Evolutionary conservation across 176 grass and related monocot species (phyloP).

Genomic region (Eremochloa ophiuroides): DNA sequence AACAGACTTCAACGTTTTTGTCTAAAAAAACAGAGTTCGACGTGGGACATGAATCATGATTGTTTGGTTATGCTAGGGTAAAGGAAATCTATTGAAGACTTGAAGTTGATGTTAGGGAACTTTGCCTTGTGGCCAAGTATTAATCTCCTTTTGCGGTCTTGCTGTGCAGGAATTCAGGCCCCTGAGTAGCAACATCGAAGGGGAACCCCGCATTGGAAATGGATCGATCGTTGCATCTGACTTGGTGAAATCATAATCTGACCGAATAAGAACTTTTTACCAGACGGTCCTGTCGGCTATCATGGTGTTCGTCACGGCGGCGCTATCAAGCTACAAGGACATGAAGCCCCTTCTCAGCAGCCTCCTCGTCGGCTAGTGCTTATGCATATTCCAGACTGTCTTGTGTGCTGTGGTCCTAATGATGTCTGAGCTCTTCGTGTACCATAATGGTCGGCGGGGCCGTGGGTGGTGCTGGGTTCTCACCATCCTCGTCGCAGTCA

Average conservation of each 20-base stretch:
- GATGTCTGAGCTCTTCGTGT: neutral
- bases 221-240: neutral
- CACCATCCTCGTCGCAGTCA: neutral
- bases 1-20: neutral
- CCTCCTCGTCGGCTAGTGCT: neutral
- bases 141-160: neutral
- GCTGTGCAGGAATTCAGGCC: neutral
- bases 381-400: constrained; percentile 8
- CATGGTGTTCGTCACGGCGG: neutral
- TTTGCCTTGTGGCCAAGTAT: neutral
- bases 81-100: too few species aligned
- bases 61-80: too few species aligned
- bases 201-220: neutral
- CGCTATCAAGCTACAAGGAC: constrained; percentile 19
- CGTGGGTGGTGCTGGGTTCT: neutral
- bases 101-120: neutral
- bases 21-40: neutral
- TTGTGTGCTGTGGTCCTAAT: neutral
- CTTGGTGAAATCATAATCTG: neutral
- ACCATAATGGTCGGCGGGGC: neutral
- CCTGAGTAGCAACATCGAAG: neutral
- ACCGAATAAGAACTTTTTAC: neutral
- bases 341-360: neutral
- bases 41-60: neutral
- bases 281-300: neutral